phyloP scores from a whole-genome alignment of 148 eudicot species.

The Rhododendron molle region DNA sequence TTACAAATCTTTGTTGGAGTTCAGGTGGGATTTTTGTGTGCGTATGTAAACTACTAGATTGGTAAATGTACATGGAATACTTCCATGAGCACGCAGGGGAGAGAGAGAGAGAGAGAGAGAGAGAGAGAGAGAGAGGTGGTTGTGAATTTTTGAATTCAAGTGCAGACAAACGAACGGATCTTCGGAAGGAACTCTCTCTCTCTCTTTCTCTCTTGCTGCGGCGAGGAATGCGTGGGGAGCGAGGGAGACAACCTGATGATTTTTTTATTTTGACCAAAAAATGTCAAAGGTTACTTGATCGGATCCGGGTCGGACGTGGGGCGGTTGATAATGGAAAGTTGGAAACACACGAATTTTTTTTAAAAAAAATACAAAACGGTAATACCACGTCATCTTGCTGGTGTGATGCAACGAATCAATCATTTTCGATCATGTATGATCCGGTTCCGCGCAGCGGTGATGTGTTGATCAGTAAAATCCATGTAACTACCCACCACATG shows the following conservation, averaged over 20 bases:
- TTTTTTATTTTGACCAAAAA: too few relatives aligned
- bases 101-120: not conserved
- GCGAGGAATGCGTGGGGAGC: not conserved
- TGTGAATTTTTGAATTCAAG: not conserved
- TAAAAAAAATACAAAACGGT: too few relatives aligned
- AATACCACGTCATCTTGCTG: too few relatives aligned
- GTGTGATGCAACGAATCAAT: too few relatives aligned
- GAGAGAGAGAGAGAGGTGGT: not conserved
- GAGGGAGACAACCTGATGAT: not conserved
- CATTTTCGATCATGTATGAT: too few relatives aligned
- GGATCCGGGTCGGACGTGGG: too few relatives aligned
- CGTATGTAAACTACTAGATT: not conserved
- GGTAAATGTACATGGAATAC: not conserved
- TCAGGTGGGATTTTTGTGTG: constrained; percentile 4
- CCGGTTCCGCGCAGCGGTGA: fast-evolving
- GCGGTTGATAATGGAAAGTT: too few relatives aligned
- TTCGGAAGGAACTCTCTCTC: not conserved
- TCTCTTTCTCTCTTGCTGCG: not conserved
- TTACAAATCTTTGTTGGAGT: not conserved
- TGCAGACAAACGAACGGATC: not conserved
- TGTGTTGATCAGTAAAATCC: too few relatives aligned
- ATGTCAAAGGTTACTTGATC: too few relatives aligned
- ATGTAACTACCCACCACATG: too few relatives aligned
- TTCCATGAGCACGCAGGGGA: not conserved
- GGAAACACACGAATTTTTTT: too few relatives aligned